Base-by-base conservation (phyloP, 352 stramenopile species). In the Globisporangium megalacanthum region DNA sequence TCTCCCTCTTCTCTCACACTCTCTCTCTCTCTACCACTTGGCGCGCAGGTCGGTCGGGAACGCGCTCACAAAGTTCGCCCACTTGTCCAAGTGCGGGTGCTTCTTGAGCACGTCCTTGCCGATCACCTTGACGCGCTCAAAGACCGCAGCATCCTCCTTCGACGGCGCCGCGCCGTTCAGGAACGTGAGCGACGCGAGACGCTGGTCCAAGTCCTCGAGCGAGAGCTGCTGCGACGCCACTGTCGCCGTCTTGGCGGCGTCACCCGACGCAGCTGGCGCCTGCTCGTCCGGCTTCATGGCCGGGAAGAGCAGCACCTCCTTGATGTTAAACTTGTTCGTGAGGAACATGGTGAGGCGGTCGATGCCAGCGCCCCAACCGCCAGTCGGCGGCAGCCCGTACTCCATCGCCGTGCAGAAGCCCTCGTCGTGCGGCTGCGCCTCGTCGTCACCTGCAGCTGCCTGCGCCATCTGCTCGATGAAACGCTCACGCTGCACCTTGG, bases 231-330 rank as follows among this genome's bases (percentile, higher is more conserved):
- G 35, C 35, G 6, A 13, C 35, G 35, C 20, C n/a, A 22, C 44
- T 9, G 44, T 29, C n/a, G 44, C 17, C 8, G n/a, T 49, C 15
- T 49, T 22, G 22, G 44, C 6, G 8, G 13, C 8, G 44, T 29
- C 19, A 17, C 44, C 44, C 35, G 35, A 39, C 7, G 35, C 35
- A 4, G 35, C 35, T 13, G 35, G 10, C 35, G 6, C 2, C 66
- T 92, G 79, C 65, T 92, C 82, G 35, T 97, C 83, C 15, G 97
- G 97, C 77, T 99, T 99, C 97, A 99, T 99, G 49, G 96, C 97
- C 44, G 97, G 97, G 79, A 99, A 99, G 13, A 99, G 78, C 60
- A 99, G 74, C 44, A 99, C 97, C 75, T 99, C 97, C 85, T 99
- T 99, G 75, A 93, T 90, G 69, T 92, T 90, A 56, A 89, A 89